Base-by-base conservation (phyloP, 2,329 filamentous ascomycete genomes). In the Paraphaeosphaeria sporulosa region DNA sequence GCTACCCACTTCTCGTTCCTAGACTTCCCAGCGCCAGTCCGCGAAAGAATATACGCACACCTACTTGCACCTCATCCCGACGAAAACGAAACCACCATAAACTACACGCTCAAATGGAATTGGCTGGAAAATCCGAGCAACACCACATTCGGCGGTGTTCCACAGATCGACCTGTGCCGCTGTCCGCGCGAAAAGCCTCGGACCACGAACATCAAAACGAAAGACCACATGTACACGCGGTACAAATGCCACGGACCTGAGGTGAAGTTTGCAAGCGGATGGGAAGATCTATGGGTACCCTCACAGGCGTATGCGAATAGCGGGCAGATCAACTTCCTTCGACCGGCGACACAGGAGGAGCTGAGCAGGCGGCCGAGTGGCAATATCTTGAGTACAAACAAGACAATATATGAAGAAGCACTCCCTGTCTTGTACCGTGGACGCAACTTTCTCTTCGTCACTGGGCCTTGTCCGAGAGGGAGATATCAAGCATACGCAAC, bases 401-500 rank as follows among this genome's bases (percentile, higher is more conserved):
- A 55, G 23, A 57, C 65, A 12, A 49, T 77, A 9, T 64, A 76
- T 36, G 27, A 62, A 0, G 69, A 73, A 55, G 67, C 69, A 15
- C 50, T 74, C 3, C 66, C 70, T 9, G 36, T 68, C 2, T 63
- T 72, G 1, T 78, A 78, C 42, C 60, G 64, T 10, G 61, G 56
- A 5, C 61, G 68, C 9, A 72, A 68, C 32, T 71, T 76, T 21
- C 59, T 72, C 9, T 66, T 75, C 27, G 50, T 75, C 0, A 71
- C 69, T 8, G 71, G 73, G 0, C 71, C 71, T 1, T 75, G 71
- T 55, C 71, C 73, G 1, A 63, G 74, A 19, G 74, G 74, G 17
- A 63, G 73, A n/a, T 76, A 76, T 42, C 73, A 76, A 47, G 67
- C 71, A 3, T 71, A 74, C 49, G 73, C 71, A n/a, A 72, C 73